A percentile compares a stretch with the other conserved stretches of the same genome.
Evolutionary conservation across 352 stramenopile species (phyloP).

Genomic region (Phytophthora cactorum): DNA sequence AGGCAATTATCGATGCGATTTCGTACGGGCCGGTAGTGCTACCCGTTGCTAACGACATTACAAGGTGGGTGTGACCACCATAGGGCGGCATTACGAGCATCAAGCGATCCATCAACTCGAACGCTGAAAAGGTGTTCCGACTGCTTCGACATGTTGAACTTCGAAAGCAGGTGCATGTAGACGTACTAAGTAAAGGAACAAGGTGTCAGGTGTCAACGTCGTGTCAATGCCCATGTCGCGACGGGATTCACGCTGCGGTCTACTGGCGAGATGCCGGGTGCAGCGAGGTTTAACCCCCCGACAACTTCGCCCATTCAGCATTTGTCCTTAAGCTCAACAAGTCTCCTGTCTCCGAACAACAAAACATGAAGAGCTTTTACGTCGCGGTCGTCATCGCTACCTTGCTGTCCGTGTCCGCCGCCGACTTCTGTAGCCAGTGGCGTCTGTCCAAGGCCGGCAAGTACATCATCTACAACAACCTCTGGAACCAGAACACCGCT

Average conservation of each 20-base stretch:
- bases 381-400: slow-evolving; percentile 14
- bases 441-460: slow-evolving; percentile 30
- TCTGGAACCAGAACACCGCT: slow-evolving; percentile 43
- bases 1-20: background rate
- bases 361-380: slow-evolving; percentile 8
- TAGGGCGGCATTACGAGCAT: slow-evolving; percentile 13
- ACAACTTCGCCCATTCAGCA: slow-evolving; percentile 10
- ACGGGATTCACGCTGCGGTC: background rate
- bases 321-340: slow-evolving; percentile 19
- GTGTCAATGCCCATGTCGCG: slow-evolving; percentile 11
- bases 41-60: background rate
- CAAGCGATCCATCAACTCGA: slow-evolving; percentile 17
- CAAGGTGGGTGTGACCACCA: slow-evolving; percentile 19
- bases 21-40: no score
- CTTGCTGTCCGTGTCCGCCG: slow-evolving; percentile 22
- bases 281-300: no score
- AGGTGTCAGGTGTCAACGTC: slow-evolving; percentile 11
- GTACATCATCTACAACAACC: slow-evolving; percentile 59
- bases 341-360: slow-evolving; percentile 10
- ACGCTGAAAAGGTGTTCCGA: slow-evolving; percentile 21
- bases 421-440: slow-evolving; percentile 30
- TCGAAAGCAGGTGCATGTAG: slow-evolving; percentile 22
- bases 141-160: slow-evolving; percentile 15
- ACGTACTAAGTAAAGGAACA: slow-evolving; percentile 15
- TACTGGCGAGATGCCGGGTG: background rate